These are phyloP conservation scores for Epichloe brachyelytri DNA, from an alignment of 2,329 filamentous ascomycete genomes.

Conservation along the genomic window DNA sequence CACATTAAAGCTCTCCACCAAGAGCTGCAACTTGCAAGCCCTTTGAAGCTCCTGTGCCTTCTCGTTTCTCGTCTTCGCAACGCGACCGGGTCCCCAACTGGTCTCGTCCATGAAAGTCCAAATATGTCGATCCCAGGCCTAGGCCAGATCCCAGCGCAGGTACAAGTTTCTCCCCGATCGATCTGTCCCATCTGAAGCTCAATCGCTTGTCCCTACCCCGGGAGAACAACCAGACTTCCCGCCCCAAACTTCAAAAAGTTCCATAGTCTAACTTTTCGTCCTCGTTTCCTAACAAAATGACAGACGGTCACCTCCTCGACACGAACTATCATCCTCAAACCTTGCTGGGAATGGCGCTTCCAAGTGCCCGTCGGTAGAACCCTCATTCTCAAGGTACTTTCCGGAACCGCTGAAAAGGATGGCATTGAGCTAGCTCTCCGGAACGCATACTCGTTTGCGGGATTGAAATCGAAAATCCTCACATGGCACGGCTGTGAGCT, in stretches of 20 bases:
- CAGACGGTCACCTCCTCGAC: conserved; percentile 27
- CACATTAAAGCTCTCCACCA: background rate
- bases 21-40: background rate
- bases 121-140: conserved; percentile 63
- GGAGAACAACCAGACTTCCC: too few species aligned
- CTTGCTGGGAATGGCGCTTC: conserved; percentile 68
- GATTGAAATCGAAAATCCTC: conserved; percentile 75
- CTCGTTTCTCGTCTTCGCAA: background rate
- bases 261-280: background rate
- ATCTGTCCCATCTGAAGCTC: background rate
- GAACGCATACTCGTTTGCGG: conserved; percentile 67
- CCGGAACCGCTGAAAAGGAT: conserved; percentile 83
- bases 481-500: conserved; percentile 86
- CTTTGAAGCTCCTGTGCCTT: background rate
- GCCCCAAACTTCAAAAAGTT: background rate
- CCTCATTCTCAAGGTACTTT: conserved; percentile 48
- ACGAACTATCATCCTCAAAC: conserved; percentile 39
- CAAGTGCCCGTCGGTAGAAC: conserved; percentile 43
- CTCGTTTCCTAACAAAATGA: background rate
- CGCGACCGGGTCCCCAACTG: background rate
- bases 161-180: conserved; percentile 14
- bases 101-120: conserved; percentile 18
- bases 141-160: conserved; percentile 51
- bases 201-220: background rate
- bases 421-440: conserved; percentile 82